A percentile compares a stretch with the other conserved stretches of the same genome.
Conservation (phyloP, 1,139 yeast genomes). For the Arxiozyma heterogenica region DNA sequence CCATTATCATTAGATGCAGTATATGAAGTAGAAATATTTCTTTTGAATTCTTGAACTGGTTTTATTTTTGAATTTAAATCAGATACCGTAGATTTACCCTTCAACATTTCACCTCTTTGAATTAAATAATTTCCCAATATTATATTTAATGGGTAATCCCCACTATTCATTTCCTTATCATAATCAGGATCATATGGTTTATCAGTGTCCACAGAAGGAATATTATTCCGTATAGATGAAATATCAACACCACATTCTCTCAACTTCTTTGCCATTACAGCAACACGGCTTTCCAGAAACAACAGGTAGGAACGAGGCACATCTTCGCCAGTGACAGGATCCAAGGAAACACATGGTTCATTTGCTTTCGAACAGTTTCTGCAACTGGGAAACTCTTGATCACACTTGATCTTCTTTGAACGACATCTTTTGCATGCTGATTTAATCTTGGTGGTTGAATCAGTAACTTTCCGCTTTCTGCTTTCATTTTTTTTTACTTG, state of each 20-base stretch:
- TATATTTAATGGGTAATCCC: conserved; percentile 1
- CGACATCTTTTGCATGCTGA: conserved; percentile 84
- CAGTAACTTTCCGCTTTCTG: not conserved
- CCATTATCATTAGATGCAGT: not conserved
- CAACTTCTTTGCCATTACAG: conserved; percentile 45
- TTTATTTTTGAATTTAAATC: not conserved
- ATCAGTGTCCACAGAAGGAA: conserved; percentile 23
- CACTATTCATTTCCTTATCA: not conserved
- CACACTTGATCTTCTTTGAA: conserved; percentile 70
- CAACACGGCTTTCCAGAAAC: conserved; percentile 59
- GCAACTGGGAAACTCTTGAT: conserved; percentile 75
- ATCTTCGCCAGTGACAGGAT: conserved; percentile 81
- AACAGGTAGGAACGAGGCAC: conserved; percentile 74
- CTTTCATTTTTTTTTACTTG: not conserved
- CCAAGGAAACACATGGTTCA: conserved; percentile 70
- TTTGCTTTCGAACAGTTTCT: conserved; percentile 58
- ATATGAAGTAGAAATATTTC: not conserved
- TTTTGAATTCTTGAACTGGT: not conserved
- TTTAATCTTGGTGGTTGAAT: conserved; percentile 40
- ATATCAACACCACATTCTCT: conserved; percentile 36
- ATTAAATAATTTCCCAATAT: conserved; percentile 3
- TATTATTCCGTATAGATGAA: conserved; percentile 15
- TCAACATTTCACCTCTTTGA: conserved; percentile 4
- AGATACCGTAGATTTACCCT: not conserved
- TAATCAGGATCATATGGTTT: conserved; percentile 13